phyloP scores from a whole-genome alignment of 2,329 filamentous ascomycete species.

The Thielaviopsis musarum region DNA sequence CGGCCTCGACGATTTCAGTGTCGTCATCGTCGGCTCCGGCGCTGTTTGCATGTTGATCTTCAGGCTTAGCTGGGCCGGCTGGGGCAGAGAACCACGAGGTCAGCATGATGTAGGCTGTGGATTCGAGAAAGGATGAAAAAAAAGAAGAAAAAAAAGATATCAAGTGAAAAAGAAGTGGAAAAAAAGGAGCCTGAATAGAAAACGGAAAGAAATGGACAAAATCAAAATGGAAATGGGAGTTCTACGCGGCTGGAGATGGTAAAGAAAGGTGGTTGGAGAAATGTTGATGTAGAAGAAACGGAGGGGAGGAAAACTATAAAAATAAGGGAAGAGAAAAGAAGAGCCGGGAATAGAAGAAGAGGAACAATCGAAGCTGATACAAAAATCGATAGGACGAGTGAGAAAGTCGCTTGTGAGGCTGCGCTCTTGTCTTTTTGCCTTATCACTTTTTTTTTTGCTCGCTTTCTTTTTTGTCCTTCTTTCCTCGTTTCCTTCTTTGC shows the following conservation, averaged over 20 bases:
- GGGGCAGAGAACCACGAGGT: constrained; percentile 21
- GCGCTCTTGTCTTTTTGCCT: no score
- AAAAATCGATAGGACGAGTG: no score
- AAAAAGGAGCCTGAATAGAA: not conserved
- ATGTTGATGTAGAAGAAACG: not conserved
- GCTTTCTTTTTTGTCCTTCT: no score
- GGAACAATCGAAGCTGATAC: not conserved
- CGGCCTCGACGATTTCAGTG: constrained; percentile 69
- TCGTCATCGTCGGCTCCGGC: constrained; percentile 39
- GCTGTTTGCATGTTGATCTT: constrained; percentile 31
- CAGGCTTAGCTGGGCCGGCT: constrained; percentile 18
- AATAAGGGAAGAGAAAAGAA: no score
- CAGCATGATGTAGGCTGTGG: constrained; percentile 20
- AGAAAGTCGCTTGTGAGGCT: not conserved
- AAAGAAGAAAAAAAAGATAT: not conserved
- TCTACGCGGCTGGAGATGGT: not conserved
- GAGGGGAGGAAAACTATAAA: not conserved
- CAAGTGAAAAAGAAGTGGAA: not conserved
- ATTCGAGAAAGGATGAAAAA: not conserved
- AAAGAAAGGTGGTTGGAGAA: not conserved
- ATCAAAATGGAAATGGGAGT: not conserved
- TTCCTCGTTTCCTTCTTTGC: no score
- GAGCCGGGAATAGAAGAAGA: not conserved
- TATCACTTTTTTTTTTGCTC: no score
- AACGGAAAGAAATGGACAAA: not conserved